These are phyloP conservation scores for Coemansia sp. DNA, from an alignment of 192 early-diverging fungal genomes.

Conservation along the genomic window DNA sequence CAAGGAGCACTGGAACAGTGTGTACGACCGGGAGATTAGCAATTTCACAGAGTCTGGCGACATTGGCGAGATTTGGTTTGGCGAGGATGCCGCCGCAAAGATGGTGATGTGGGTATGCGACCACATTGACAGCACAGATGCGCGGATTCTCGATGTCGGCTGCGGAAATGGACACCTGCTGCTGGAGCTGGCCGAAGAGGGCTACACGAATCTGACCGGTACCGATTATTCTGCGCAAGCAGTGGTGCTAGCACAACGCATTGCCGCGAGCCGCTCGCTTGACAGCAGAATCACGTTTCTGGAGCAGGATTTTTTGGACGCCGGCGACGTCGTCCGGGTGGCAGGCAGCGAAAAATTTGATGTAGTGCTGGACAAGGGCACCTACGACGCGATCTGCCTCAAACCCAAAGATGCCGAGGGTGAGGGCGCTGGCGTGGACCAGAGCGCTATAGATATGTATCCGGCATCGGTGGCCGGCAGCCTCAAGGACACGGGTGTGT, in stretches of 20 bases:
- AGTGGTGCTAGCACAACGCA: slow-evolving; percentile 63
- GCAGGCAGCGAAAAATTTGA: slow-evolving; percentile 38
- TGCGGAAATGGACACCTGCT: slow-evolving; percentile 93
- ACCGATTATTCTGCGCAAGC: slow-evolving; percentile 83
- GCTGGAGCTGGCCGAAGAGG: slow-evolving; percentile 64
- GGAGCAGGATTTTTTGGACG: slow-evolving; percentile 58
- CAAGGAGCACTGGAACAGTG: slow-evolving; percentile 70
- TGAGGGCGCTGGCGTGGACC: slow-evolving; percentile 46
- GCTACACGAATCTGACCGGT: slow-evolving; percentile 69
- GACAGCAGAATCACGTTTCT: slow-evolving; percentile 51
- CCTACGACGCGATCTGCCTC: slow-evolving; percentile 88
- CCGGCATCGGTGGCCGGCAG: slow-evolving; percentile 58
- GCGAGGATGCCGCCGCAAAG: slow-evolving; percentile 74
- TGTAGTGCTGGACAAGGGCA: slow-evolving; percentile 87
- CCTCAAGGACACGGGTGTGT: slow-evolving; percentile 55
- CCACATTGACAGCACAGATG: slow-evolving; percentile 18
- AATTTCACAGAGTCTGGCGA: slow-evolving; percentile 83
- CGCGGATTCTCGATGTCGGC: slow-evolving; percentile 74
- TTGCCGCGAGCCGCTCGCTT: slow-evolving; percentile 52
- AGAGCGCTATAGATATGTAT: slow-evolving; percentile 51
- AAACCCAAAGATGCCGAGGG: slow-evolving; percentile 38
- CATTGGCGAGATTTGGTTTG: slow-evolving; percentile 92
- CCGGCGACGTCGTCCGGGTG: slow-evolving; percentile 41
- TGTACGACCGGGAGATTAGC: slow-evolving; percentile 72
- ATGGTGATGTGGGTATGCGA: slow-evolving; percentile 83